Evolutionary conservation across 495 filamentous ascomycete genomes (phyloP).

Genomic region (Tuber microsphaerosporum): DNA sequence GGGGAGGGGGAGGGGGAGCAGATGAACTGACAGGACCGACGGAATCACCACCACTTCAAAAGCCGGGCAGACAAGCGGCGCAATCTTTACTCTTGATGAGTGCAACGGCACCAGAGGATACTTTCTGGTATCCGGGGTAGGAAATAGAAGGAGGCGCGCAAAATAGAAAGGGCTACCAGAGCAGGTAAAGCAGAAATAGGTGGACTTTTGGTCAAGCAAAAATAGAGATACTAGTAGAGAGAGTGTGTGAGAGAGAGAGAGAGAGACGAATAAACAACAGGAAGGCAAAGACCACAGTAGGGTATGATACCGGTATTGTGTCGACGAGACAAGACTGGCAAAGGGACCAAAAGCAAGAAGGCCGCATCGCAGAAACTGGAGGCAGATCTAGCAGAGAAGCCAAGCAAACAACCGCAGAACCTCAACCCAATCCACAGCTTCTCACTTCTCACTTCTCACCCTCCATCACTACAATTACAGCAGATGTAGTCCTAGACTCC

Average conservation of each 20-base stretch:
- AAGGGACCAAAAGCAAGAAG: not conserved
- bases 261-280: not conserved
- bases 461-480: not conserved
- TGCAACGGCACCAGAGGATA: not conserved
- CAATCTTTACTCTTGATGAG: not conserved
- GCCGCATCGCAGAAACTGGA: not conserved
- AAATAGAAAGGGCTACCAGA: not conserved
- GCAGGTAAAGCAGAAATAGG: not conserved
- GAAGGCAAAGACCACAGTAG: not conserved
- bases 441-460: not conserved
- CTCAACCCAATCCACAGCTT: not conserved
- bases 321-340: not conserved
- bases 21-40: constrained; percentile 9
- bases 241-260: too few species aligned
- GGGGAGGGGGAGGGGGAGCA: constrained; percentile 14
- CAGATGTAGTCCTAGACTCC: not conserved
- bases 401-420: not conserved
- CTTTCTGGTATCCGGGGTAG: not conserved
- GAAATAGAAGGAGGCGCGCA: not conserved
- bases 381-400: not conserved
- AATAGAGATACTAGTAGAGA: not conserved
- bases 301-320: too few species aligned
- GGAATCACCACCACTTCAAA: not conserved
- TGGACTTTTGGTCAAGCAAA: not conserved
- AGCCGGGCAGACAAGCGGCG: not conserved